Evolutionary conservation across 441 rosid species (phyloP), one percentile per base, ranked within the genome.

Genomic region (Biscutella laevigata): DNA sequence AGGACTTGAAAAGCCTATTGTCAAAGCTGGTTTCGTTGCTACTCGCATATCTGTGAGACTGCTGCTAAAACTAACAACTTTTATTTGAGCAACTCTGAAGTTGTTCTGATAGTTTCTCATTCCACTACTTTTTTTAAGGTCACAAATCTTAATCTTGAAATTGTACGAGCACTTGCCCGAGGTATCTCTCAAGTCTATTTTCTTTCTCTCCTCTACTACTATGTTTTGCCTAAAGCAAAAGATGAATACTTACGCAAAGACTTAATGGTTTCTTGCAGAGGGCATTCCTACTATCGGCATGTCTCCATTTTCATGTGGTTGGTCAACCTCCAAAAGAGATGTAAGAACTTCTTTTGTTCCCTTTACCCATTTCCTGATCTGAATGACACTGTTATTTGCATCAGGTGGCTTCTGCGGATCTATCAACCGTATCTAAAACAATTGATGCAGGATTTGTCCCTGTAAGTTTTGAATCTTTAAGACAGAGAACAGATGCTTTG

Each of bases 301-400:
- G 79, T 77, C 98, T 71, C 98, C 98, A 28, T 84, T 81, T 76
- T 54, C 95, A 51, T 87, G 90, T 68, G 95, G 98, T 69, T 90
- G 98, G 96, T 68, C 75, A 47, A 84, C 96, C 16, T 69, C 74
- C 44, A 57, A 67, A 50, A 74, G 86, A 81, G 84, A 87, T 20
- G 96, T 87, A 61, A 81, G 84, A 66, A 26, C 56, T 35, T 35
- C 28, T n/a, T 7, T 40, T 12, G 40, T 3, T 9, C 39, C 5
- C 7, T 11, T 33, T 25, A 11, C 11, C 6, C 7, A 30, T 34
- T 17, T 30, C 10, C 19, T 36, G 45, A 29, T 37, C 7, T 21
- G 42, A 62, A 11, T 45, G 20, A 43, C 32, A 28, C 13, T 48
- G 1, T 54, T 61, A 49, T 51, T 63, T 35, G 16, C 41, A 40